A percentile compares a stretch with the other conserved stretches of the same genome.
These are phyloP conservation scores for Grifola frondosa DNA, from an alignment of 1,284 basidiomycete genomes.

Conservation along the genomic window DNA sequence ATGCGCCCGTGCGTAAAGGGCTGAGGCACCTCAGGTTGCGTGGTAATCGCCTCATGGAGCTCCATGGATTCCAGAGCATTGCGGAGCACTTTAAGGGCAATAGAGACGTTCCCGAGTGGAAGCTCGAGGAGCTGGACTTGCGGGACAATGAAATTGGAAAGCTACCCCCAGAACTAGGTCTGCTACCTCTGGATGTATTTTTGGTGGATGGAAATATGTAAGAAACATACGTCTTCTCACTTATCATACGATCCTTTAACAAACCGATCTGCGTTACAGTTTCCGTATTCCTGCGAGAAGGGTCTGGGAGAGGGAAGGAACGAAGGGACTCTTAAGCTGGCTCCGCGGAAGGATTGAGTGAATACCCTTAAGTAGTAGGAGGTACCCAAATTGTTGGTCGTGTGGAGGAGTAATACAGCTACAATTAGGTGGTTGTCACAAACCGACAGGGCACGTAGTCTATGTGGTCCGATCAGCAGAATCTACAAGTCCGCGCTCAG, in stretches of 20 bases:
- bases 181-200: conserved; percentile 74
- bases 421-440: too few species aligned
- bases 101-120: conserved; percentile 62
- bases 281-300: conserved; percentile 78
- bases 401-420: too few species aligned
- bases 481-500: too few species aligned
- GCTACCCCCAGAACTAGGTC: conserved; percentile 64
- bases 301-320: conserved; percentile 82
- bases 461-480: too few species aligned
- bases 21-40: conserved; percentile 62
- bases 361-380: too few species aligned
- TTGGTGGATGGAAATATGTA: conserved; percentile 82
- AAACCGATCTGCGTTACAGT: conserved; percentile 35
- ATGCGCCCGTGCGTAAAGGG: conserved; percentile 40
- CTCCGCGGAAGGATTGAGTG: conserved; percentile 68
- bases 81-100: conserved; percentile 64
- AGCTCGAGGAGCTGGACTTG: conserved; percentile 75
- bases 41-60: conserved; percentile 60
- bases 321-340: conserved; percentile 77
- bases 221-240: conserved; percentile 28
- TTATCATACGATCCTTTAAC: background rate
- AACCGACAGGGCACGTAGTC: too few species aligned
- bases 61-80: conserved; percentile 61
- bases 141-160: conserved; percentile 74
- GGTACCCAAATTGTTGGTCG: too few species aligned